Percentiles rank a stretch among this genome's conserved stretches.
These are phyloP conservation scores for Scenedesmus sp. DNA, from an alignment of 163 green algal species.

Conservation along the genomic window DNA sequence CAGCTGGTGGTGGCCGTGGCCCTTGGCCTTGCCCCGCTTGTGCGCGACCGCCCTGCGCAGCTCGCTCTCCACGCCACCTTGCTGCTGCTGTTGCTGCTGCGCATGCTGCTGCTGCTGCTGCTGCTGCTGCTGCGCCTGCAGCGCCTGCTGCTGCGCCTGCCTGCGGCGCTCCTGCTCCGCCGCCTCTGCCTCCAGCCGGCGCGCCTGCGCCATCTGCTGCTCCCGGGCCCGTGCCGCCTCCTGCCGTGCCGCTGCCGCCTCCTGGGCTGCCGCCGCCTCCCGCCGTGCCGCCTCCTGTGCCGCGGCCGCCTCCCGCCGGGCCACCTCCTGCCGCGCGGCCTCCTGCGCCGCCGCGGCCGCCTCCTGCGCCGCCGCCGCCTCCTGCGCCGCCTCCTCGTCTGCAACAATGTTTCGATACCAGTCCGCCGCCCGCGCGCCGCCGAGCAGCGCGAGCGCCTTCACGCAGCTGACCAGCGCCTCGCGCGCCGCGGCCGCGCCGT, in stretches of 20 bases:
- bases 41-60: background rate
- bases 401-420: slow-evolving; percentile 32
- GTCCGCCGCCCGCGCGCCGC: background rate
- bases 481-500: background rate
- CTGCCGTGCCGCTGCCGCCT: background rate
- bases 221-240: background rate
- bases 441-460: slow-evolving; percentile 41
- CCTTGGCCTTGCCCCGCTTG: too few species aligned
- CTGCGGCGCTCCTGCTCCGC: background rate
- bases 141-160: background rate
- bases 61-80: background rate
- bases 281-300: too few species aligned
- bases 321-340: slow-evolving; percentile 11
- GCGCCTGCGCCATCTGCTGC: background rate
- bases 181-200: background rate
- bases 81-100: background rate
- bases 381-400: slow-evolving; percentile 7
- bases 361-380: background rate
- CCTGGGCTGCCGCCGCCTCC: background rate
- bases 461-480: slow-evolving; percentile 21
- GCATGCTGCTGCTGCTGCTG: background rate
- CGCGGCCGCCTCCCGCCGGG: too few species aligned
- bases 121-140: background rate
- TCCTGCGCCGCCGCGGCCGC: slow-evolving; percentile 11
- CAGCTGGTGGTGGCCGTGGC: too few species aligned